Percentiles rank a stretch among this genome's conserved stretches.
Conservation (phyloP, 2,329 filamentous ascomycete genomes). For the Pseudopithomyces chartarum region DNA sequence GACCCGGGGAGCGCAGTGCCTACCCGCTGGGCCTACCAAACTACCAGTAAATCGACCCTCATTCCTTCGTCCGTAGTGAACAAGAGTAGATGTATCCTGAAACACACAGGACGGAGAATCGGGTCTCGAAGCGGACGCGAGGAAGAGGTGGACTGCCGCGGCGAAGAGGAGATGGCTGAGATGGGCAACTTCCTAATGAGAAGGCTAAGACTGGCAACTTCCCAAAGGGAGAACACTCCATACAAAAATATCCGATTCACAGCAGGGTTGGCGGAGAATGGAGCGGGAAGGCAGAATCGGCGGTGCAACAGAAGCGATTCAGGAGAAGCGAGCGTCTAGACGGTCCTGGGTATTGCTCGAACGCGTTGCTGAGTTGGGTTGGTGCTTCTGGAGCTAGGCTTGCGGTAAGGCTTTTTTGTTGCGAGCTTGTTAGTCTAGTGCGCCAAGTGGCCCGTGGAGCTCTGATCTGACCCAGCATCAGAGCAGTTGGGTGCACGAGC, state of each 20-base stretch:
- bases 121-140: conserved; percentile 12
- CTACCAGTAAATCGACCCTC: conserved; percentile 12
- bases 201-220: not conserved
- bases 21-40: conserved; percentile 30
- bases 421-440: not conserved
- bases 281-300: conserved; percentile 2
- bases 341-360: not conserved
- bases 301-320: not conserved
- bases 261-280: not conserved
- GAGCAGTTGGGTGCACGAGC: not conserved
- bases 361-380: not conserved
- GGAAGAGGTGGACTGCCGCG: conserved; percentile 7
- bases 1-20: conserved; percentile 37
- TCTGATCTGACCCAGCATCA: conserved; percentile 3
- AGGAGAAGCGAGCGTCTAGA: not conserved
- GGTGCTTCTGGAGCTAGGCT: not conserved
- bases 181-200: not conserved
- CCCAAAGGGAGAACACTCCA: no score
- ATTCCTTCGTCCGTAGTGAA: not conserved
- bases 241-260: not conserved
- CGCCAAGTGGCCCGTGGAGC: not conserved
- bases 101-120: conserved; percentile 5
- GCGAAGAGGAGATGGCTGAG: conserved; percentile 1
- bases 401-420: conserved; percentile 18
- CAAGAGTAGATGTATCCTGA: conserved; percentile 3